Evolutionary conservation across 1,139 yeast species (phyloP), one percentile per base, ranked within the genome.

Genomic region (Candida freyschussii): DNA sequence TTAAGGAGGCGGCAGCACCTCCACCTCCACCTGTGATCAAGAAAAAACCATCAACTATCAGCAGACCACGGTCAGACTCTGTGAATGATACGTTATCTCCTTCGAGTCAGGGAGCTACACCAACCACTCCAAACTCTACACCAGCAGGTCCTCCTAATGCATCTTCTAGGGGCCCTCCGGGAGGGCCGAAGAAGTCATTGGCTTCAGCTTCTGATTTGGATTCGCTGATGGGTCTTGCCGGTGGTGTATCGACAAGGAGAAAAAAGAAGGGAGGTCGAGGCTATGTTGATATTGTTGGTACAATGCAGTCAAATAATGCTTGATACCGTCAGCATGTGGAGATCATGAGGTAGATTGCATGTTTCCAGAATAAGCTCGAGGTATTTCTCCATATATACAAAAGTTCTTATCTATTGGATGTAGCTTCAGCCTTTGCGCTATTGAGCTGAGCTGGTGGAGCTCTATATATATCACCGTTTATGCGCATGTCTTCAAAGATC

Each of bases 11-110:
- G 7, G 61, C 72, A 1, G 70, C 76, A 1, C 78, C 91, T 3
- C 85, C 94, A 2, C 93, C 94, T 2, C 91, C 93, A 3, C 85
- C 86, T 21, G 71, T 67, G 48, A 48, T 59, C 17, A 68, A 67
- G 46, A 67, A 61, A 44, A 53, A 53, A 26, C 55, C 60, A 21
- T 55, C 65, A 9, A 39, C 55, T 2, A 51, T 53, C 14, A 11
- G 18, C 7, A 62, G 60, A 35, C 67, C 69, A 11, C 53, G 60
- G 10, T 51, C 60, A 8, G 57, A 53, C 6, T 54, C 64, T 6
- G 32, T 12, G 39, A n/a, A n/a, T n/a, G n/a, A n/a, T n/a, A n/a
- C n/a, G n/a, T n/a, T n/a, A n/a, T n/a, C n/a, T n/a, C n/a, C n/a
- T n/a, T 31, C 20, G 34, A 34, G 13, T 17, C 21, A 5, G 12